These are phyloP conservation scores for Orbilia oligospora DNA, from an alignment of 2,329 filamentous ascomycete genomes.

Conservation along the genomic window DNA sequence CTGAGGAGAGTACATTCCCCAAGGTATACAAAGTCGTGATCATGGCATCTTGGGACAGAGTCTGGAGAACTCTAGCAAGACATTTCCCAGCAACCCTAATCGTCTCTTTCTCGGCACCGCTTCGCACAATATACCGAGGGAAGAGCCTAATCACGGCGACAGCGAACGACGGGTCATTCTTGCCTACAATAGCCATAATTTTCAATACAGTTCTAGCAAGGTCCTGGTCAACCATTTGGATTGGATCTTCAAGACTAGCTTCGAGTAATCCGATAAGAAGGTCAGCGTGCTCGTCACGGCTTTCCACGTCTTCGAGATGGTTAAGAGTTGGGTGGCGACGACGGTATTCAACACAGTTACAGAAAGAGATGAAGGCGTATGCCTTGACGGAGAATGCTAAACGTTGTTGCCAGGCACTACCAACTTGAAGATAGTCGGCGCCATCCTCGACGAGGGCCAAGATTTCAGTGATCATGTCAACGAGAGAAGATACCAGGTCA, in stretches of 20 bases:
- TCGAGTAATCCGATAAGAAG: constrained; percentile 87
- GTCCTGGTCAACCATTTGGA: constrained; percentile 84
- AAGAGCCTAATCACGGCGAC: constrained; percentile 83
- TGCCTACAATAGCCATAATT: constrained; percentile 84
- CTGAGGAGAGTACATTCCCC: constrained; percentile 92
- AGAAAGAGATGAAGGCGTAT: constrained; percentile 82
- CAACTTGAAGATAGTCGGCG: constrained; percentile 88
- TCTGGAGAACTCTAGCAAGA: constrained; percentile 83
- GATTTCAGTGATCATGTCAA: constrained; percentile 82
- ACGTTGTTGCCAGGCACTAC: constrained; percentile 86
- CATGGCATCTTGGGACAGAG: constrained; percentile 89
- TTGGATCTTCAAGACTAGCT: constrained; percentile 80
- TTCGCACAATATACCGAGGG: constrained; percentile 89
- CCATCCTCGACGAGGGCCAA: constrained; percentile 89
- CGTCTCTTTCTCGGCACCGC: constrained; percentile 77
- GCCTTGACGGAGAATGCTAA: constrained; percentile 89
- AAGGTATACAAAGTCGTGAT: constrained; percentile 96
- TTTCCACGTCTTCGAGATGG: constrained; percentile 38
- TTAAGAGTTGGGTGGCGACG: constrained; percentile 73
- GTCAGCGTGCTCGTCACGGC: constrained; percentile 72
- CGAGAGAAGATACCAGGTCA: constrained; percentile 73
- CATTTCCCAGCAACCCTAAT: constrained; percentile 85
- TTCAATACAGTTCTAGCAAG: constrained; percentile 85
- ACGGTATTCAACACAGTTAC: constrained; percentile 87
- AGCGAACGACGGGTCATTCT: constrained; percentile 79